Evolutionary conservation across 352 stramenopile species (phyloP), one percentile per base, ranked within the genome.

Genomic region (Phytophthora niederhauseri): DNA sequence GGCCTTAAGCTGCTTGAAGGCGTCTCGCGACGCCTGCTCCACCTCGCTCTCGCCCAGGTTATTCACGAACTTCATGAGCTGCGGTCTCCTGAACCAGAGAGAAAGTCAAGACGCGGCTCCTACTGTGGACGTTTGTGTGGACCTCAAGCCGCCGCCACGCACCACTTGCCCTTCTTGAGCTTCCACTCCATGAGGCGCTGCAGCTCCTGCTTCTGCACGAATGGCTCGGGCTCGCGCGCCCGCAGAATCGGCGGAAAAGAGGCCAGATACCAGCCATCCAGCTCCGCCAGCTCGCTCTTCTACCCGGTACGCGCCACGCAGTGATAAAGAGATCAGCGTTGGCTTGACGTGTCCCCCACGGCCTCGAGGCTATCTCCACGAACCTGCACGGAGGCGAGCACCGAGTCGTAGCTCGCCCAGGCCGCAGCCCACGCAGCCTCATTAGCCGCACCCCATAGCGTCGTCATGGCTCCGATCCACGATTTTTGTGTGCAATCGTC

Each of bases 121-220:
- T 8, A 31, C n/a, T n/a, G n/a, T n/a, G n/a, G 6, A 31, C 28
- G 28, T 31, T 14, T 15, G 14, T 11, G 26, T 30, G n/a, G 28
- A 22, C n/a, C 24, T 0, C 28, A 34, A 56, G 3, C 20, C 48
- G 12, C 31, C 61, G 24, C n/a, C 3, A 73, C 69, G 22, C 52
- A 93, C 87, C 85, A 95, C 74, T 95, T 95, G 45, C 85, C 87
- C 58, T 93, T 95, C 66, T 85, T 92, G 45, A 95, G 82, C 66
- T 93, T 95, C 87, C 87, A 95, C 60, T 92, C 65, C 85, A 95
- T 91, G 46, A 95, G 75, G 46, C 78, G 69, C 26, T 77, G 65
- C 41, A 95, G 68, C 53, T 95, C 83, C 22, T 54, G 11, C 49
- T 93, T 79, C 34, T 68, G 80, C 61, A 92, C 55, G 60, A 80